Evolutionary conservation across 176 grass and related monocot genomes (phyloP).

Genomic region (Carex scoparia): DNA sequence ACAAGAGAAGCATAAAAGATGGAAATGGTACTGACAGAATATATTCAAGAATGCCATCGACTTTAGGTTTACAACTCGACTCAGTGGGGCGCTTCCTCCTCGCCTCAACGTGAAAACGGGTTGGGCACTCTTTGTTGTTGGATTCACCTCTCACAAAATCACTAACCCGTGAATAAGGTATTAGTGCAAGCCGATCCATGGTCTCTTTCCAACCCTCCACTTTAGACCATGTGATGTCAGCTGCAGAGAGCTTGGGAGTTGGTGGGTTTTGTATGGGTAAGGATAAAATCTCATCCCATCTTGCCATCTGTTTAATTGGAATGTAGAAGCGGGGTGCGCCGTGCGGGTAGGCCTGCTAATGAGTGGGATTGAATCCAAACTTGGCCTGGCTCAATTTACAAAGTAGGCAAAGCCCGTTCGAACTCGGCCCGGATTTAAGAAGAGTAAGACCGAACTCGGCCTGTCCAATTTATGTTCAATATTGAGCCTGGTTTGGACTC

Average conservation of each 20-base stretch:
- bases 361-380: too few species aligned
- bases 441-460: too few species aligned
- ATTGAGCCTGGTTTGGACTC: too few species aligned
- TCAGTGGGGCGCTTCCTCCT: conserved; percentile 57
- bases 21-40: conserved; percentile 61
- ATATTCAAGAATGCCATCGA: conserved; percentile 98
- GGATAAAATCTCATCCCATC: conserved; percentile 92
- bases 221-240: conserved; percentile 83
- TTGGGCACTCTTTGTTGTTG: conserved; percentile 73
- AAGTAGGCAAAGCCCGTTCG: too few species aligned
- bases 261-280: conserved; percentile 89
- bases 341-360: neutral
- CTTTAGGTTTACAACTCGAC: conserved; percentile 81
- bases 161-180: conserved; percentile 78
- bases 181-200: conserved; percentile 87
- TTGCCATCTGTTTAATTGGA: conserved; percentile 53
- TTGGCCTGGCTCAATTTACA: too few species aligned
- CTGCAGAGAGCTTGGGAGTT: conserved; percentile 68
- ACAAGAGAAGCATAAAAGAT: neutral
- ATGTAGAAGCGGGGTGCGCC: neutral
- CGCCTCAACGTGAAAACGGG: conserved; percentile 86
- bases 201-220: conserved; percentile 87
- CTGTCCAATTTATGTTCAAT: too few species aligned
- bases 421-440: too few species aligned
- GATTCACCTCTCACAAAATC: conserved; percentile 94